Base-by-base conservation (phyloP, 176 grass and related monocot species). In the Aegilops umbellulata region DNA sequence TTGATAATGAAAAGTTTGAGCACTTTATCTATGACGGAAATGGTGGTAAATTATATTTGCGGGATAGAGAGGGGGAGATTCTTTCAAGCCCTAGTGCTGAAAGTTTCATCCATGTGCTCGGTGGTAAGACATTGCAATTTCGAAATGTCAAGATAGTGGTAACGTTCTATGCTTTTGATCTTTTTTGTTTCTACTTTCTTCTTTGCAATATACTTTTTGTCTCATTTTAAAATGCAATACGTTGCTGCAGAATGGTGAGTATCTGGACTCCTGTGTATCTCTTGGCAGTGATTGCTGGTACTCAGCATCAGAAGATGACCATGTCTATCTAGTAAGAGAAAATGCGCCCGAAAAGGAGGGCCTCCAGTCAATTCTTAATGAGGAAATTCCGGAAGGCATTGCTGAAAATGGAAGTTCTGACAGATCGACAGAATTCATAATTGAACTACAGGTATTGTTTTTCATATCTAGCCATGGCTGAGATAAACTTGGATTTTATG, bases 21-120 rank as follows among this genome's bases (percentile, higher is more conserved):
- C 92, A 94, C 88, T 92, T 95, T 69, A 91, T 92, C 89, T 98
- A 98, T 73, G 93, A 98, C 38, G 96, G 93, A 79, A 94, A 95
- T 76, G 96, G 96, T 84, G 93, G 96, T 55, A 98, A 94, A 75
- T 82, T 98, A 76, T 94, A 90, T 90, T 88, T 98, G 76, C 75
- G 84, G 10, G 96, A 98, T 87, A 92, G 84, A 82, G 77, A 83
- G 53, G 96, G 91, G 15, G 87, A 94, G 78, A 76, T 89, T 79
- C 81, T 95, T 22, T 94, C 85, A 72, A 70, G 71, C 36, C 90
- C 96, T 76, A 90, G 90, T 30, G 29, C 77, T 78, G 96, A 98
- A 80, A 84, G 86, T 63, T 92, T 95, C 84, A 94, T 98, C 83
- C 94, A 91, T 92, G 93, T 98, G 39, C 86, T 86, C 8, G 80